Evolutionary conservation across 1,284 basidiomycete genomes (phyloP).

Genomic region (Pseudozyma tsukubaensis): DNA sequence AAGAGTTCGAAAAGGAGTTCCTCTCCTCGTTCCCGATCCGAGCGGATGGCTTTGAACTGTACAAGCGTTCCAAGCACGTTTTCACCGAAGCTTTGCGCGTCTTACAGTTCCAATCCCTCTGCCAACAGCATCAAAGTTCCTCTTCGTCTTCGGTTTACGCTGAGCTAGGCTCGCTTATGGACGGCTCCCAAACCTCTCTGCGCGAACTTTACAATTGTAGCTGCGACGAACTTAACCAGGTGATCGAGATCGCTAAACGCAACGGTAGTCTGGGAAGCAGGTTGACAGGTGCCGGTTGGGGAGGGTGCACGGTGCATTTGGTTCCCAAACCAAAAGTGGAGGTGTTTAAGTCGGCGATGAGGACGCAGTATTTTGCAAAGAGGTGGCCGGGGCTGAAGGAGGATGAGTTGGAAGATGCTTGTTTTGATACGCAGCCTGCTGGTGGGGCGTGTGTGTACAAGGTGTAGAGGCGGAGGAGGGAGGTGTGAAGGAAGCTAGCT

Average conservation of each 20-base stretch:
- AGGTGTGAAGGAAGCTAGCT: no score
- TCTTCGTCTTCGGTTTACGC: constrained; percentile 32
- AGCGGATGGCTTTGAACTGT: constrained; percentile 56
- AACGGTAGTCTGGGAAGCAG: constrained; percentile 62
- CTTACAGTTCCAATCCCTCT: constrained; percentile 54
- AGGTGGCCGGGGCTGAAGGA: constrained; percentile 49
- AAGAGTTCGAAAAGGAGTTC: constrained; percentile 60
- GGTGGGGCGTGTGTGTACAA: constrained; percentile 63
- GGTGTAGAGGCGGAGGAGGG: constrained; percentile 10
- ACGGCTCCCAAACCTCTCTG: constrained; percentile 59
- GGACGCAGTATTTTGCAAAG: constrained; percentile 50
- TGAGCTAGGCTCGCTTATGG: constrained; percentile 60
- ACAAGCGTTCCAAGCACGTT: constrained; percentile 61
- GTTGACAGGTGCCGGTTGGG: constrained; percentile 67
- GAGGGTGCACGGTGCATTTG: constrained; percentile 64
- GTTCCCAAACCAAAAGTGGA: constrained; percentile 58
- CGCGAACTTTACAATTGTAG: constrained; percentile 59
- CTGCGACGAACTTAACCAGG: constrained; percentile 60
- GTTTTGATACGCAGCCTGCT: constrained; percentile 64
- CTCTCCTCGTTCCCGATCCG: constrained; percentile 61
- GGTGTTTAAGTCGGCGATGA: constrained; percentile 51
- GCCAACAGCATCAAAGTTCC: constrained; percentile 14
- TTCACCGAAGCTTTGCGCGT: constrained; percentile 63
- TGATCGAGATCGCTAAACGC: constrained; percentile 58
- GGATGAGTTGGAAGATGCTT: constrained; percentile 50